Evolutionary conservation across 106 monocot species (phyloP), one percentile per base, ranked within the genome.

Genomic region (Phalaenopsis aphrodite): DNA sequence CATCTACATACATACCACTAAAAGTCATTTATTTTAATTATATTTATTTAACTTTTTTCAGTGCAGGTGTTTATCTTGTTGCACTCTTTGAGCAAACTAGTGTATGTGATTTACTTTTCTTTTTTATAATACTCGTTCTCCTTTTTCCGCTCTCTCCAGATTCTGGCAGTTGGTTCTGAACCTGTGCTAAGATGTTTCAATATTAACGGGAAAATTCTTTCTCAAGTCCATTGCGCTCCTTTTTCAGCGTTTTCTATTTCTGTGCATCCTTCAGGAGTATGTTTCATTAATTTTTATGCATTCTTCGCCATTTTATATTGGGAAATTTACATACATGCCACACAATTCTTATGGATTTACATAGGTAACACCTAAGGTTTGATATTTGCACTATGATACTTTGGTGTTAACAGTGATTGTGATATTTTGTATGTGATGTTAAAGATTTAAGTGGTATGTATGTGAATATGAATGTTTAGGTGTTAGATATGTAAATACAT

Each of bases 151-250:
- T 73, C 46, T 48, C 11, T 84, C 55, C 88, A 99, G 92, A 83
- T 95, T 81, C 80, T 99, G 11, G 85, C 89, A 56, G 99, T 93
- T 84, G 93, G 95, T 52, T 84, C 92, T 39, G 93, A 95, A 83
- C 94, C 99, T 84, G 39, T 91, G 56, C 84, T 99, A 5, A 88
- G 87, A 83, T 81, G 91, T 64, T 88, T 81, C 75, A 82, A 87
- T 78, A 90, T 99, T 72, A 88, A 88, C 72, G 99, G 99, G 41
- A 68, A 12, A 37, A 45, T 84, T 79, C 81, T 95, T 85, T 99
- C 99, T 58, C 89, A 95, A 84, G 89, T 95, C 79, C 95, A 99
- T 41, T 99, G 99, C 83, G 94, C 99, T 75, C 92, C 98, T 74
- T 84, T 72, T 68, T 99, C 99, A 12, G 88, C 86, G 61, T 99